Evolutionary conservation across 176 grass and related monocot species (phyloP).

Genomic region (Eleusine indica): DNA sequence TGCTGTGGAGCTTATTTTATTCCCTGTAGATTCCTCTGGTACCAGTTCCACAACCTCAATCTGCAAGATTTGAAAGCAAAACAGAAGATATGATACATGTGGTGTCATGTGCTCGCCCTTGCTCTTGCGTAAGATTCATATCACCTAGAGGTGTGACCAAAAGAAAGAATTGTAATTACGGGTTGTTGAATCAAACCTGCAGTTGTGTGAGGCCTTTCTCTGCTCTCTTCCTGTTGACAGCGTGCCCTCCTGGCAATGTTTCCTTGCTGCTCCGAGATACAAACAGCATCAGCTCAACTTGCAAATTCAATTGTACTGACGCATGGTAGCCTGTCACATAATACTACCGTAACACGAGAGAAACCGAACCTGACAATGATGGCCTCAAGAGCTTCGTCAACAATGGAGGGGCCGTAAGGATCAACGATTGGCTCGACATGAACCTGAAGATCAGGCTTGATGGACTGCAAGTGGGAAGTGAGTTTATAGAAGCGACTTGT

Average conservation of each 20-base stretch:
- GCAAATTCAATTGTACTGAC: not conserved
- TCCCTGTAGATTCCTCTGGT: slow-evolving; percentile 62
- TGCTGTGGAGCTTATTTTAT: slow-evolving; percentile 82
- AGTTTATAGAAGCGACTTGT: not conserved
- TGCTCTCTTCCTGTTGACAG: slow-evolving; percentile 85
- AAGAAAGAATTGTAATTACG: not conserved
- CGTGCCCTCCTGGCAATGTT: slow-evolving; percentile 68
- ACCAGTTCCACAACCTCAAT: slow-evolving; percentile 81
- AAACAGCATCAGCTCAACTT: not conserved
- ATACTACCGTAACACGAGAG: not conserved
- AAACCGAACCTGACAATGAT: slow-evolving; percentile 77
- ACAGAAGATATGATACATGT: not conserved
- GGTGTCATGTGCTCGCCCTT: not conserved
- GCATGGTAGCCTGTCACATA: not conserved
- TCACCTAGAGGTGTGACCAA: no score
- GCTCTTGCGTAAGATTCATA: not conserved
- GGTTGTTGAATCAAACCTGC: slow-evolving; percentile 45
- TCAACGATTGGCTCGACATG: slow-evolving; percentile 68
- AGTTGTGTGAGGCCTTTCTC: slow-evolving; percentile 73
- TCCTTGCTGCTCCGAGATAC: slow-evolving; percentile 65
- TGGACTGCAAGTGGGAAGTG: slow-evolving; percentile 50
- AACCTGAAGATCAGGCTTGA: slow-evolving; percentile 70
- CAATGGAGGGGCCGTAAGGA: slow-evolving; percentile 81
- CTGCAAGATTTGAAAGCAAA: slow-evolving; percentile 30
- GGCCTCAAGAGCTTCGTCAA: slow-evolving; percentile 67